Conservation (phyloP, 305 asterid genomes). For the Caryopteris hybrid region DNA sequence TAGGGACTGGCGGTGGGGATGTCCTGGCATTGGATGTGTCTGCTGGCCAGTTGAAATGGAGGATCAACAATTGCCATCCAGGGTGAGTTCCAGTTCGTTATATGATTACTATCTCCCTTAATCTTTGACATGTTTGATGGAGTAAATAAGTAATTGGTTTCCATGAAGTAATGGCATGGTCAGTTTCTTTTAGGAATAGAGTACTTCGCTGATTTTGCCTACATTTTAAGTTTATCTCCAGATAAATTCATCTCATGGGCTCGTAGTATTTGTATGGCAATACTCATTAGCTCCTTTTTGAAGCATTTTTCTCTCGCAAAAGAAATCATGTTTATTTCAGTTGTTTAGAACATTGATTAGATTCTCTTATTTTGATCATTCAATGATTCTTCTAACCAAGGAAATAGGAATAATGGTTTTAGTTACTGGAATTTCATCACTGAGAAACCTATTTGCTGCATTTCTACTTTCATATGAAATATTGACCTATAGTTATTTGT, state of each 20-base stretch:
- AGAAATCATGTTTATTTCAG: background rate
- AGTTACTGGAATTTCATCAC: background rate
- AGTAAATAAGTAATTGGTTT: background rate
- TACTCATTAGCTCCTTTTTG: background rate
- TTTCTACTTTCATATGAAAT: background rate
- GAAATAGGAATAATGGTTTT: background rate
- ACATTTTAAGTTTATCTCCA: background rate
- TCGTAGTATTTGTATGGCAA: background rate
- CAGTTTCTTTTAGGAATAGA: background rate
- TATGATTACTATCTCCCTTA: background rate
- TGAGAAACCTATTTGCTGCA: background rate
- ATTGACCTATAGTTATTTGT: background rate
- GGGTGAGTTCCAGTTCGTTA: slow-evolving; percentile 48
- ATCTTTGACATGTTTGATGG: background rate
- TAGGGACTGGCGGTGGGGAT: slow-evolving; percentile 97
- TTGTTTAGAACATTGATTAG: background rate
- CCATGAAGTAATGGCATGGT: background rate
- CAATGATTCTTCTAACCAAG: background rate
- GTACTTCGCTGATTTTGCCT: background rate
- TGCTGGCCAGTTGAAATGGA: slow-evolving; percentile 91
- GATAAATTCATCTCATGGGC: background rate
- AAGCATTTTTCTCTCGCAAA: background rate
- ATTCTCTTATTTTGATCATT: background rate
- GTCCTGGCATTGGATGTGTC: slow-evolving; percentile 80
- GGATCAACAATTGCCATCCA: slow-evolving; percentile 73